Conservation (phyloP, 768 basidiomycete genomes). For the Pulveroboletus sp. region DNA sequence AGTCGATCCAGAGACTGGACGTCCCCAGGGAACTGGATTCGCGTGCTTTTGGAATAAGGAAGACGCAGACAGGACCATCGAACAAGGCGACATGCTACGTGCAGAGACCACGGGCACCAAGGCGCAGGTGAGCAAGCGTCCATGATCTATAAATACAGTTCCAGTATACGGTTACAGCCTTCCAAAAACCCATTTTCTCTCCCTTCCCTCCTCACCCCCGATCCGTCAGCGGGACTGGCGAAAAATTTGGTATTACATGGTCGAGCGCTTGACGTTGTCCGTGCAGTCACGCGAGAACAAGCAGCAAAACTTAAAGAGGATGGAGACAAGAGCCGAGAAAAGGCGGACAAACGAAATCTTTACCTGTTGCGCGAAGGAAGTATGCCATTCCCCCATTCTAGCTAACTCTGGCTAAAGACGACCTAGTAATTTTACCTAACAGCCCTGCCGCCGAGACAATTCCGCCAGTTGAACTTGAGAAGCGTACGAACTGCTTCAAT, state of each 20-base stretch:
- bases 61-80: constrained; percentile 80
- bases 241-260: constrained; percentile 86
- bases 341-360: constrained; percentile 92
- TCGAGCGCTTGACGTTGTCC: constrained; percentile 83
- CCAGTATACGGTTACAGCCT: constrained; percentile 30
- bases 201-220: constrained; percentile 87
- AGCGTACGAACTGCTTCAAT: constrained; percentile 80
- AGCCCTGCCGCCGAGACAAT: constrained; percentile 73
- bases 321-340: constrained; percentile 77
- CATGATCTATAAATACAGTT: background rate
- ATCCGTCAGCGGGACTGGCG: constrained; percentile 83
- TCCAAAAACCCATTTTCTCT: constrained; percentile 84
- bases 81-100: constrained; percentile 71
- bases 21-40: constrained; percentile 93
- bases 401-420: background rate
- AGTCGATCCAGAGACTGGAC: constrained; percentile 73
- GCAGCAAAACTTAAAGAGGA: constrained; percentile 87
- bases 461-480: constrained; percentile 73
- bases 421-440: constrained; percentile 83
- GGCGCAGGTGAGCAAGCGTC: constrained; percentile 27
- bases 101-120: constrained; percentile 53
- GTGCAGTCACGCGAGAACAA: constrained; percentile 86
- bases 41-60: constrained; percentile 95
- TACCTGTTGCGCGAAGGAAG: constrained; percentile 97
- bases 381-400: constrained; percentile 26